Conservation (phyloP, 2,329 filamentous ascomycete genomes). For the Fusarium ambrosium region DNA sequence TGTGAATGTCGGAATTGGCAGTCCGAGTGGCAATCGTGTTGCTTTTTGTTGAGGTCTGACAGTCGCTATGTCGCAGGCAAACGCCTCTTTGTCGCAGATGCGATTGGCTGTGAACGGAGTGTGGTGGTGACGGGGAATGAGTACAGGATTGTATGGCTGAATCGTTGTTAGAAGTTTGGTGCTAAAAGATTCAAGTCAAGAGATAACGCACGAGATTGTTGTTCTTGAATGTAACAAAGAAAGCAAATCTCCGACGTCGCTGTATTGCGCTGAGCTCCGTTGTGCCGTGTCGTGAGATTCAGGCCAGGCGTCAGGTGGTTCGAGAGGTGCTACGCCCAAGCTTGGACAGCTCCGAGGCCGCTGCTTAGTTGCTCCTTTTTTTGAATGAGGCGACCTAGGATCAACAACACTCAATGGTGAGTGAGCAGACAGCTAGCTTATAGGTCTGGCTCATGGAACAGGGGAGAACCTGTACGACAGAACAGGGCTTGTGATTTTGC, state of each 20-base stretch:
- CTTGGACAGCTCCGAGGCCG: constrained; percentile 45
- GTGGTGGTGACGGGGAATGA: constrained; percentile 7
- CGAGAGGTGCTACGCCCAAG: constrained; percentile 33
- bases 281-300: constrained; percentile 43
- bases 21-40: constrained; percentile 9
- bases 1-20: constrained; percentile 31
- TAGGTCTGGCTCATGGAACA: constrained; percentile 24
- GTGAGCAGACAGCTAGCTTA: constrained; percentile 2
- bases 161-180: constrained; percentile 2
- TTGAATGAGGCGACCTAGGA: constrained; percentile 8
- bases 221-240: constrained; percentile 7
- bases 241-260: constrained; percentile 40
- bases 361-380: constrained; percentile 30
- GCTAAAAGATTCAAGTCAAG: background rate
- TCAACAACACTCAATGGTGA: background rate
- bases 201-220: background rate
- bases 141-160: constrained; percentile 21
- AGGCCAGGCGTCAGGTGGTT: constrained; percentile 37
- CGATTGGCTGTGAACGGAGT: constrained; percentile 36
- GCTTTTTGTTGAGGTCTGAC: constrained; percentile 36
- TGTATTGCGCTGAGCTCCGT: constrained; percentile 15
- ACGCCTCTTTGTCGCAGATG: constrained; percentile 49
- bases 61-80: constrained; percentile 41
- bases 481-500: constrained; percentile 16
- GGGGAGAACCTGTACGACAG: constrained; percentile 21